phyloP scores from a whole-genome alignment of 1,284 basidiomycete genomes.

The Cutaneotrichosporon cutaneum region DNA sequence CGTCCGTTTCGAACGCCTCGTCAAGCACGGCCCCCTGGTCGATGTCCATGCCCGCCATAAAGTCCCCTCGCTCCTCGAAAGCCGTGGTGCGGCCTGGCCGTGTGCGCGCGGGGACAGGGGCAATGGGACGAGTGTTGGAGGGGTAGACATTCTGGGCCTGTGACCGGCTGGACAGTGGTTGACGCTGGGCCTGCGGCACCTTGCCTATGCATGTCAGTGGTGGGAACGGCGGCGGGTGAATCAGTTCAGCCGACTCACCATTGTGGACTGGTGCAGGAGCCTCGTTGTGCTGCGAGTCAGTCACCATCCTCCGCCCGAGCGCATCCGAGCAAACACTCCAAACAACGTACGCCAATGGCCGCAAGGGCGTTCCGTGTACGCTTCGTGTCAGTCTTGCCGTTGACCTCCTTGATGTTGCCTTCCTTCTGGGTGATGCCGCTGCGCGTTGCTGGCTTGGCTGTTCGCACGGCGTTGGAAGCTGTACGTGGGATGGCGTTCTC shows the following conservation, averaged over 20 bases:
- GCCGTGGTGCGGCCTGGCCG: constrained; percentile 24
- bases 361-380: constrained; percentile 45
- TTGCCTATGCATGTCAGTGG: constrained; percentile 24
- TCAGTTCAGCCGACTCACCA: constrained; percentile 3
- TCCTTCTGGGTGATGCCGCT: constrained; percentile 34
- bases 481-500: constrained; percentile 46
- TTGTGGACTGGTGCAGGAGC: not conserved
- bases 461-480: constrained; percentile 22
- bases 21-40: constrained; percentile 26
- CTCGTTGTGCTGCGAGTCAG: constrained; percentile 26
- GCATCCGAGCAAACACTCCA: constrained; percentile 1
- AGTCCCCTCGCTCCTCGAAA: constrained; percentile 18
- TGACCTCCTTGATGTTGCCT: constrained; percentile 22
- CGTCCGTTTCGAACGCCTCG: constrained; percentile 24
- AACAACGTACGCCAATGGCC: constrained; percentile 24
- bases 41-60: constrained; percentile 44
- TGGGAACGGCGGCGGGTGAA: not conserved
- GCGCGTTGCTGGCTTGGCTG: constrained; percentile 32
- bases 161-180: constrained; percentile 38
- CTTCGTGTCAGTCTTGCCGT: constrained; percentile 45
- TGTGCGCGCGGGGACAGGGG: constrained; percentile 41
- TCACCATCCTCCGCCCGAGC: not conserved
- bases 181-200: constrained; percentile 28
- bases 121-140: constrained; percentile 38
- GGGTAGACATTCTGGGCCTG: constrained; percentile 24